Evolutionary conservation across 1,284 basidiomycete species (phyloP), one percentile per base, ranked within the genome.

Genomic region (Ceratobasidium sp.): DNA sequence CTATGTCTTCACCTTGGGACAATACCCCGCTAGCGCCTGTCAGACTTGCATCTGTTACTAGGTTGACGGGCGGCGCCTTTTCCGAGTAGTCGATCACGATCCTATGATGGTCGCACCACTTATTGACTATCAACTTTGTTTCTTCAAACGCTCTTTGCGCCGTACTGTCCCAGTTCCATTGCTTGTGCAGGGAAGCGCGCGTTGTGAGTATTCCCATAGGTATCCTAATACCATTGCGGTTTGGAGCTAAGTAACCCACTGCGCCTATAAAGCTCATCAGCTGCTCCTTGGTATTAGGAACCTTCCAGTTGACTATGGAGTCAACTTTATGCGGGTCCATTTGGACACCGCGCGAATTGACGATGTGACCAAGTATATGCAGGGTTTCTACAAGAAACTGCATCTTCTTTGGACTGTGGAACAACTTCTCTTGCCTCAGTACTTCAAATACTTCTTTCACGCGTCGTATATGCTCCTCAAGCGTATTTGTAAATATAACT

Each of bases 91-190:
- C 81, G 0, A 84, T 33, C 0, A 82, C 69, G 0, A 78, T 80
- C 2, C 82, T 79, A 68, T 80, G 76, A 65, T 84, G 82, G 26
- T 83, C 79, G 0, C 80, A 33, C 0, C 80, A 79, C 5, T 52
- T 46, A 0, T 79, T 44, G 0, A 82, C 80, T 1, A 84, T 80
- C 0, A 20, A 9, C 65, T 87, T 87, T 0, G 86, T 79, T 1
- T 84, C 83, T 20, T 87, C 82, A 56, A 86, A 87, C 0, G 84
- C 84, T 0, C 82, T 56, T 64, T 86, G 84, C 2, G 85, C 80
- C 0, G 81, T 85, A 20, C 79, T 80, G 0, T 78, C 81, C 85
- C 85, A 86, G 0, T 82, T 46, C 67, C 83, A 86, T 0, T 81
- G 80, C 0, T 81, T 78, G 0, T 78, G 81, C 10, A 82, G 15